Evolutionary conservation across 805 yeast species (phyloP).

Genomic region (Monosporozyma unispora): DNA sequence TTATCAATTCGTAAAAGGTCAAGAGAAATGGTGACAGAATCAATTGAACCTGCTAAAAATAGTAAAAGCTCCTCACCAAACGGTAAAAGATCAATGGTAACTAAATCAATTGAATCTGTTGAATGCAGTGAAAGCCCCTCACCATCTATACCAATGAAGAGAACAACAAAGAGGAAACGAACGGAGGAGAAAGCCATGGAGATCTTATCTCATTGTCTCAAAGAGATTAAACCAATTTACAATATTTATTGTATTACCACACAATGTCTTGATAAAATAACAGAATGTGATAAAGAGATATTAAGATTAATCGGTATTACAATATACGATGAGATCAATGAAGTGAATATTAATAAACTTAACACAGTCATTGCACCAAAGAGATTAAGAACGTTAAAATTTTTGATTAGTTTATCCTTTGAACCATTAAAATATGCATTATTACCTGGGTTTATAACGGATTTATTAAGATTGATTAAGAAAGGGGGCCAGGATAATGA

Average conservation of each 20-base stretch:
- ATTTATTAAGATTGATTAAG: conserved; percentile 33
- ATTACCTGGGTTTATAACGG: conserved; percentile 45
- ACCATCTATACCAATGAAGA: not conserved
- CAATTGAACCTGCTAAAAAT: too few relatives aligned
- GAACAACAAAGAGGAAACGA: not conserved
- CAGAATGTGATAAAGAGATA: conserved; percentile 34
- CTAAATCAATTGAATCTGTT: too few relatives aligned
- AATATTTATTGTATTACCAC: conserved; percentile 49
- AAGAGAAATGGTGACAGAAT: too few relatives aligned
- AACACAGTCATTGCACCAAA: conserved; percentile 67
- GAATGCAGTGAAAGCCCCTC: not conserved
- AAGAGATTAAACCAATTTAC: conserved; percentile 13
- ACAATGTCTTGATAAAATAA: conserved; percentile 42
- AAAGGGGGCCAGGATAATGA: conserved; percentile 4
- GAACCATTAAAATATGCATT: conserved; percentile 41
- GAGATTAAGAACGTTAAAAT: conserved; percentile 75
- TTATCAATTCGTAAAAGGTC: too few relatives aligned
- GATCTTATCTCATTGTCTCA: not conserved
- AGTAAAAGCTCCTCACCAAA: not conserved
- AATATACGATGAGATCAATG: conserved; percentile 31
- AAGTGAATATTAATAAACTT: conserved; percentile 18
- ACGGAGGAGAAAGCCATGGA: not conserved
- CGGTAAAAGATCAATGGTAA: too few relatives aligned
- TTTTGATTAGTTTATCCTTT: conserved; percentile 57
- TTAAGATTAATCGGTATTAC: conserved; percentile 49